Base-by-base conservation (phyloP, 129 eudicot genomes). In the Lactuca sativa region DNA sequence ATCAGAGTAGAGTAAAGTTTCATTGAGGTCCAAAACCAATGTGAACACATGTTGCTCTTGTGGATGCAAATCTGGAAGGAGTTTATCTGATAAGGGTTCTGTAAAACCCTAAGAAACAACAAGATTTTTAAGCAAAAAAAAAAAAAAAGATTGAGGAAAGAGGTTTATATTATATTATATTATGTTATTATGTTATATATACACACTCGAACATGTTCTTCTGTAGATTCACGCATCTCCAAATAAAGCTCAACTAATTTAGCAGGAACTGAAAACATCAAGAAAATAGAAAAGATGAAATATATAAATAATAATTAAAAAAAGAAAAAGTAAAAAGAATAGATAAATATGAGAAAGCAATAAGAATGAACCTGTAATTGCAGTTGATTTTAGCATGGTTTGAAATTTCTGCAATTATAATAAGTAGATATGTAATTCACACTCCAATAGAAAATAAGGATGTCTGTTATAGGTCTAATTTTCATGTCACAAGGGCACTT, bases 61-160 rank as follows among this genome's bases (percentile, higher is more conserved):
- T 10, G 95, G 92, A 67, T 85, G 90, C 74, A 86, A 82, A 84
- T 89, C 96, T 76, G 98, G 98, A 38, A 92, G 98, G 64, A 92
- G 95, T 82, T 80, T 70, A 38, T 92, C 96, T 51, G 92, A 86
- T 4, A 77, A 40, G 43, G 98, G 96, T 75, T 92, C 98, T 36
- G 95, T 85, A 41, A 89, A 86, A 60, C 88, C 96, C 98, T 92
- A 75, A 61, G 44, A 48, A 70, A 41, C 40, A 25, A 25, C 66
- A 77, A 4, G n/a, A 69, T 43, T 62, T 69, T 15, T 74, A 59
- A 14, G 40, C 30, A 25, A 25, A 25, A 25, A 25, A 25, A 18
- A 18, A 18, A 18, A 25, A 25, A 53, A 44, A 18, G 47, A 73
- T 64, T 38, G 3, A 41, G 31, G 43, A n/a, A 53, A 55, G 34